These are phyloP conservation scores for Naegleria gruberi DNA, from an alignment of 208 protist species.

Conservation along the genomic window DNA sequence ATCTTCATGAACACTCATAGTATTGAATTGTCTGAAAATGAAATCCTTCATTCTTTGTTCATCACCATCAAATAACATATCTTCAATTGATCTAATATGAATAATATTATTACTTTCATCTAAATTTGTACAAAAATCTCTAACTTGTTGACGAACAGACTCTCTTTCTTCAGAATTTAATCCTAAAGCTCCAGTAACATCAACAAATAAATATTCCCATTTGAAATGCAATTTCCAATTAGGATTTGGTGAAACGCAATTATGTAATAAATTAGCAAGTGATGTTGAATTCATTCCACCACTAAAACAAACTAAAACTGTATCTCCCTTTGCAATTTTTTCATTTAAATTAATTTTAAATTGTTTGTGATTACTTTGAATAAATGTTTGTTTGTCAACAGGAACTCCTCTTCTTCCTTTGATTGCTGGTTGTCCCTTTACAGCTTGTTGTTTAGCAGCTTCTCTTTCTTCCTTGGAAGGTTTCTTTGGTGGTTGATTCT, in stretches of 20 bases:
- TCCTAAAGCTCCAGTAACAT: not conserved
- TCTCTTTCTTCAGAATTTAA: not conserved
- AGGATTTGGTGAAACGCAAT: not conserved
- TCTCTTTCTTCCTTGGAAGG: not conserved
- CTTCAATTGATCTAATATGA: not conserved
- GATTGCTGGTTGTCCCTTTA: not conserved
- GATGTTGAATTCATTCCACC: not conserved
- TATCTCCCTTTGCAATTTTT: not conserved
- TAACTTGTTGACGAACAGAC: not conserved
- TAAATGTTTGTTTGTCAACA: not conserved
- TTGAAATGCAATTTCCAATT: not conserved
- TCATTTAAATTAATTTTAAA: slow-evolving; percentile 7
- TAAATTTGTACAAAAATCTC: not conserved
- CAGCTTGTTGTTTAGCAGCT: not conserved
- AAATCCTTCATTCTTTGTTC: not conserved
- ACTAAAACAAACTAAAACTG: not conserved
- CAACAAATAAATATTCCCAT: not conserved
- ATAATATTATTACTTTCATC: not conserved
- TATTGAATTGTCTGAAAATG: not conserved
- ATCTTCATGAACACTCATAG: not conserved
- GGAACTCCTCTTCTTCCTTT: not conserved
- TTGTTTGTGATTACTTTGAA: not conserved
- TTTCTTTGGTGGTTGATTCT: not conserved
- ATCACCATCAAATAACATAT: not conserved
- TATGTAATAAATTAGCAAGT: not conserved